Conservation (phyloP, 192 early-diverging fungal genomes). For the Helicostylum pulchrum region DNA sequence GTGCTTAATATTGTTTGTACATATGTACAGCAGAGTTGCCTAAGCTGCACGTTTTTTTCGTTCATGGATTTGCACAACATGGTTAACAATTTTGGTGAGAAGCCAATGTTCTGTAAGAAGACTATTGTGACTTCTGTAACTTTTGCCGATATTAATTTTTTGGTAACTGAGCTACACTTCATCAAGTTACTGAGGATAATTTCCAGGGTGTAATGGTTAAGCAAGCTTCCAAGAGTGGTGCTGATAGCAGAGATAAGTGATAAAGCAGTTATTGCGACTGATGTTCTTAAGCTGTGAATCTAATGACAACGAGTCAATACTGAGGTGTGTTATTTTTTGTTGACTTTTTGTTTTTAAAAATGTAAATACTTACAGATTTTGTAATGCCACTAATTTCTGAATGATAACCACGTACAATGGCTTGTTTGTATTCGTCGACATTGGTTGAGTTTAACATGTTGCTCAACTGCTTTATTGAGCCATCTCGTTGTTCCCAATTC, state of each 20-base stretch:
- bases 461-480: constrained; percentile 5
- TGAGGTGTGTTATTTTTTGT: neutral
- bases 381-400: constrained; percentile 15
- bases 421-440: constrained; percentile 10
- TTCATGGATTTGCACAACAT: constrained; percentile 26
- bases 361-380: constrained; percentile 26
- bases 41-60: constrained; percentile 35
- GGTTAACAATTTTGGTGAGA: constrained; percentile 27
- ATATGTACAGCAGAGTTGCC: constrained; percentile 25
- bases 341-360: neutral
- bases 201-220: constrained; percentile 37
- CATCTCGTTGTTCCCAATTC: constrained; percentile 28
- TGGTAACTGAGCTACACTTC: constrained; percentile 18
- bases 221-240: constrained; percentile 5
- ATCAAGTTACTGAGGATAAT: constrained; percentile 31
- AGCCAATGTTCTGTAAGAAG: constrained; percentile 30
- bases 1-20: constrained; percentile 22
- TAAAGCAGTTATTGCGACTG: constrained; percentile 26
- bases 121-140: constrained; percentile 15
- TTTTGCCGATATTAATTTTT: constrained; percentile 28
- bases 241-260: constrained; percentile 28
- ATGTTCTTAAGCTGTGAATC: constrained; percentile 40
- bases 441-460: constrained; percentile 3
- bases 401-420: constrained; percentile 12
- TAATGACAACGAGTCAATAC: neutral